These are phyloP conservation scores for Bipolaris bicolor DNA, from an alignment of 2,329 filamentous ascomycete species.

Conservation along the genomic window DNA sequence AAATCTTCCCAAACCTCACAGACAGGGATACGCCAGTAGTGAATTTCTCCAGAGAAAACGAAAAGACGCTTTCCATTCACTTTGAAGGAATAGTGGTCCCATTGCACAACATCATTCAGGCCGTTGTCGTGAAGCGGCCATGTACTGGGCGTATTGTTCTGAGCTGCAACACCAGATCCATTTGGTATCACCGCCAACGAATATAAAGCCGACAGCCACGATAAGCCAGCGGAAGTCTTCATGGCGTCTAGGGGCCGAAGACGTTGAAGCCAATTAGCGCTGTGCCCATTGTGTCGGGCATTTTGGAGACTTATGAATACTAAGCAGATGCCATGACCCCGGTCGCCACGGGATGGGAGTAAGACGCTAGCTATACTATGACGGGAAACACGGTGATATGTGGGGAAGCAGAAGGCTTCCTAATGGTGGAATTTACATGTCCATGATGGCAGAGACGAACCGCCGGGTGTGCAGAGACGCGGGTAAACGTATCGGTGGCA, in stretches of 20 bases:
- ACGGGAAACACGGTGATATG: slow-evolving; percentile 11
- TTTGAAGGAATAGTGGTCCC: slow-evolving; percentile 62
- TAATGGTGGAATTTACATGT: slow-evolving; percentile 21
- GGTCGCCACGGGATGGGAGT: slow-evolving; percentile 17
- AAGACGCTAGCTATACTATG: slow-evolving; percentile 20
- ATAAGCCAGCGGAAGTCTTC: slow-evolving; percentile 26
- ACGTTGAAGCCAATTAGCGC: slow-evolving; percentile 27
- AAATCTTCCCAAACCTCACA: slow-evolving; percentile 59
- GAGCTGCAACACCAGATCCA: slow-evolving; percentile 28
- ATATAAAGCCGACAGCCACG: slow-evolving; percentile 33
- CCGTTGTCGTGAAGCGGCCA: slow-evolving; percentile 59
- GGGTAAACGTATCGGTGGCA: slow-evolving; percentile 12
- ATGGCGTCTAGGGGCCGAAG: slow-evolving; percentile 24
- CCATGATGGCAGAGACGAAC: slow-evolving; percentile 8
- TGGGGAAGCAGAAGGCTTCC: slow-evolving; percentile 10
- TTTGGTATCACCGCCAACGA: slow-evolving; percentile 20
- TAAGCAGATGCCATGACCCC: slow-evolving; percentile 14
- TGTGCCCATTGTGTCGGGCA: slow-evolving; percentile 17
- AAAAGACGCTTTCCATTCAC: slow-evolving; percentile 60
- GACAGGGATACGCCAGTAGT: slow-evolving; percentile 56
- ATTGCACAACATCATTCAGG: slow-evolving; percentile 56
- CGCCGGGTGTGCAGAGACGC: slow-evolving; percentile 15
- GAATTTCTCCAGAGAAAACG: slow-evolving; percentile 61
- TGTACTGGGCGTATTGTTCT: slow-evolving; percentile 35
- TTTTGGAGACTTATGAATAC: slow-evolving; percentile 19